These are phyloP conservation scores for Balakata baccata DNA, from an alignment of 345 rosid genomes.

Conservation along the genomic window DNA sequence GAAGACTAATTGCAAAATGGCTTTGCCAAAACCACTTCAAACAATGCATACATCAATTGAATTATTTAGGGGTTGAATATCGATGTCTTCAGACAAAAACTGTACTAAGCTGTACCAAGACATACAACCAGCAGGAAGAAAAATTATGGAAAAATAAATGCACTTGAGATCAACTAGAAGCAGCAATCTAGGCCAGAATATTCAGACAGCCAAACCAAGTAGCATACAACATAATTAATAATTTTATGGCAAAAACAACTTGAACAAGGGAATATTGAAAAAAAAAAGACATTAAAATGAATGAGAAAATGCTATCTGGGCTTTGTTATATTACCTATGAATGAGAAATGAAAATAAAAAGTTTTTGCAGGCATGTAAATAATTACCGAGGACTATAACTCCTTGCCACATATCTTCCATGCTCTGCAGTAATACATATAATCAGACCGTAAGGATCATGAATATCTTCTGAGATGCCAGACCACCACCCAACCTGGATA, in stretches of 20 bases:
- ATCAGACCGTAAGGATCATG: slow-evolving; percentile 82
- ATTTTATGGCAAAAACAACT: neutral
- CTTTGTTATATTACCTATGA: neutral
- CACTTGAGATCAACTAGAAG: neutral
- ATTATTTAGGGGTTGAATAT: neutral
- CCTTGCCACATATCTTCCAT: slow-evolving; percentile 49
- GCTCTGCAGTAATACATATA: slow-evolving; percentile 84
- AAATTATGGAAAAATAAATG: neutral
- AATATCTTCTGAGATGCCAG: slow-evolving; percentile 73
- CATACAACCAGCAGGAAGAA: no score
- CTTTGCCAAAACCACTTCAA: neutral
- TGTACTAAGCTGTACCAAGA: neutral
- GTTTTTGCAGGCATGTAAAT: slow-evolving; percentile 2
- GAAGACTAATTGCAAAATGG: slow-evolving; percentile 1
- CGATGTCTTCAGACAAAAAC: neutral
- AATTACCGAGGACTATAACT: slow-evolving; percentile 60
- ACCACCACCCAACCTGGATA: slow-evolving; percentile 95
- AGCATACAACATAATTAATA: neutral
- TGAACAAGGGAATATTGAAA: neutral
- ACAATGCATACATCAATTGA: neutral
- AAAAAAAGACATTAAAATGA: neutral
- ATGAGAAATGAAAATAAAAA: neutral
- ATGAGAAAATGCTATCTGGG: neutral
- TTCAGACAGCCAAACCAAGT: neutral
- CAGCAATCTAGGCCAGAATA: neutral